Base-by-base conservation (phyloP, 345 rosid genomes). In the Brassica juncea region DNA sequence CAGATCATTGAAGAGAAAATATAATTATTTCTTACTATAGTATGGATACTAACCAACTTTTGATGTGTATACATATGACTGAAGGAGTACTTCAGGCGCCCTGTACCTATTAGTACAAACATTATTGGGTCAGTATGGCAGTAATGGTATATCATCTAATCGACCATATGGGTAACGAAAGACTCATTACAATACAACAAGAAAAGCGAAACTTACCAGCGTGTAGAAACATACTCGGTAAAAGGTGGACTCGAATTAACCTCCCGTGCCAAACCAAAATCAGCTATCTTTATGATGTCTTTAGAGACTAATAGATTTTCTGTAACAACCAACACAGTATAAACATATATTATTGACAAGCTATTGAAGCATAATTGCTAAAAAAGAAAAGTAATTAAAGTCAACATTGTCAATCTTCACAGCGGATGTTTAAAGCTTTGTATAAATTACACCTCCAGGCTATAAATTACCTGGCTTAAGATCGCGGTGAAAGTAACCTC, bases 401-500 rank as follows among this genome's bases (percentile, higher is more conserved):
- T 62, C 21, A 15, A 0, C 14, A 54, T 4, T 15, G 72, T n/a
- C 16, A 28, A 63, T 69, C 30, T 9, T 47, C 7, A 37, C 1
- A n/a, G 39, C 34, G 14, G 37, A 44, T 34, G 70, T 73, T 2
- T 67, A 4, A 47, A 42, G 15, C 37, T 27, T 28, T 57, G 54
- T 28, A 63, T 57, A 49, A 37, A 15, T 23, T 42, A 31, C 68
- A 80, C 34, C 62, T 31, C 69, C 66, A 75, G 59, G 72, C 57
- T 65, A 62, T 77, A 49, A 52, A 62, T 27, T 89, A 95, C 99
- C 99, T 80, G 99, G 99, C 87, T 95, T 95, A 66, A 95, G 93
- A 81, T 95, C 99, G 65, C 99, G 97, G 79, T 95, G 99, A 72
- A 95, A 95, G 84, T 93, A 95, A 73, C 99, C 99, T 49, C 87